A percentile compares a stretch with the other conserved stretches of the same genome.
Conservation (phyloP, 345 rosid species). For the Microthlaspi erraticum region DNA sequence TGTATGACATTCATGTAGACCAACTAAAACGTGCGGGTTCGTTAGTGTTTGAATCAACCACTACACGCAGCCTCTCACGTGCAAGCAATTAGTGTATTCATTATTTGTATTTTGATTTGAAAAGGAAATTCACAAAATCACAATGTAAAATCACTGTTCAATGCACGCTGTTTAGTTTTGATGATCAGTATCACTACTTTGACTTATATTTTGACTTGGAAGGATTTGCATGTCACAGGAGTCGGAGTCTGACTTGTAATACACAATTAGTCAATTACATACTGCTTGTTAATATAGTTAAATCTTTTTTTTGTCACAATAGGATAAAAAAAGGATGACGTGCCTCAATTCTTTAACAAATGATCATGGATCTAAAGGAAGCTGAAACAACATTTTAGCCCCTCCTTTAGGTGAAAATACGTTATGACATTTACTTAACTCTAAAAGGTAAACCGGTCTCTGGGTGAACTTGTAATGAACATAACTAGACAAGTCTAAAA, state of each 20-base stretch:
- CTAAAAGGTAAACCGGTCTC: neutral
- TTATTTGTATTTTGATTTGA: neutral
- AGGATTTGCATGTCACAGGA: conserved; percentile 22
- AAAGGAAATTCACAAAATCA: neutral
- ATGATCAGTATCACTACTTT: neutral
- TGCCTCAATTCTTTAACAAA: neutral
- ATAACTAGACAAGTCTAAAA: conserved; percentile 34
- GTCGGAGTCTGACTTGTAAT: conserved; percentile 15
- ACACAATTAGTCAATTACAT: neutral
- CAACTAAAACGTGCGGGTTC: conserved; percentile 26
- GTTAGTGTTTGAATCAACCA: conserved; percentile 17
- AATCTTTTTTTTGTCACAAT: too few relatives aligned
- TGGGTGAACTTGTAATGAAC: conserved; percentile 32
- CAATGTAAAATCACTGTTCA: conserved; percentile 6
- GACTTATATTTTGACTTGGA: conserved; percentile 17
- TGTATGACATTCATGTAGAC: conserved; percentile 14
- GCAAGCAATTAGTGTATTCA: conserved; percentile 7
- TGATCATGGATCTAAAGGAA: neutral
- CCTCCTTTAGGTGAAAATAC: neutral
- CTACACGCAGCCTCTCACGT: conserved; percentile 39
- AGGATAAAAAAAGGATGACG: neutral
- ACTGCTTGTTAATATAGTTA: neutral
- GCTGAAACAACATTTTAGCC: conserved; percentile 26
- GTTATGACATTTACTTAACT: too few relatives aligned
- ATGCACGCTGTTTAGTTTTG: conserved; percentile 8